A percentile compares a stretch with the other conserved stretches of the same genome.
Evolutionary conservation across 129 eudicot species (phyloP).

Genomic region (Centrapalus pauciflorus): DNA sequence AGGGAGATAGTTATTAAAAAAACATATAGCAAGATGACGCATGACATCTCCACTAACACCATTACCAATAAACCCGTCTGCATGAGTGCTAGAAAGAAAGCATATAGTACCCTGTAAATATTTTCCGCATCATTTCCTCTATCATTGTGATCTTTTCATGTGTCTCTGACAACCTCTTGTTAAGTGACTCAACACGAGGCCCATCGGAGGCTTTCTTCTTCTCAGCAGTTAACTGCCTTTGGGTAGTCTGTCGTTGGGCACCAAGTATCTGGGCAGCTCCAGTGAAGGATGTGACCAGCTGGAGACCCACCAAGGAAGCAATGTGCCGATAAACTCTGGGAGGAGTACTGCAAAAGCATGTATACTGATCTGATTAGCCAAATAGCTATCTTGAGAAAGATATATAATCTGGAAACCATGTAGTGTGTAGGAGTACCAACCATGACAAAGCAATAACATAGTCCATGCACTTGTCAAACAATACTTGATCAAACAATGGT

Average conservation of each 20-base stretch:
- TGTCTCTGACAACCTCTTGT: constrained; percentile 62
- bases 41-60: constrained; percentile 4
- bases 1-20: constrained; percentile 7
- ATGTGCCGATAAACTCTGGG: constrained; percentile 83
- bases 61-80: neutral
- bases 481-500: constrained; percentile 70
- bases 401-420: constrained; percentile 6
- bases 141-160: constrained; percentile 86
- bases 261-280: constrained; percentile 81
- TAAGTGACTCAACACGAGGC: constrained; percentile 78
- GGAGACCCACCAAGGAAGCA: constrained; percentile 94
- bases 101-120: constrained; percentile 69
- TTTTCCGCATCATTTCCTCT: constrained; percentile 93
- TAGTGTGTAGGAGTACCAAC: constrained; percentile 35
- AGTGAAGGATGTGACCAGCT: constrained; percentile 86
- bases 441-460: constrained; percentile 91
- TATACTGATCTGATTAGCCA: constrained; percentile 10
- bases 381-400: constrained; percentile 4
- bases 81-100: neutral
- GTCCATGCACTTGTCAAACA: constrained; percentile 93
- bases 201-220: constrained; percentile 77
- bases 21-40: neutral
- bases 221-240: constrained; percentile 90
- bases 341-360: constrained; percentile 65
- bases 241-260: constrained; percentile 90